A percentile compares a stretch with the other conserved stretches of the same genome.
These are phyloP conservation scores for Gynochthodes officinalis DNA, from an alignment of 257 asterid genomes.

Conservation along the genomic window DNA sequence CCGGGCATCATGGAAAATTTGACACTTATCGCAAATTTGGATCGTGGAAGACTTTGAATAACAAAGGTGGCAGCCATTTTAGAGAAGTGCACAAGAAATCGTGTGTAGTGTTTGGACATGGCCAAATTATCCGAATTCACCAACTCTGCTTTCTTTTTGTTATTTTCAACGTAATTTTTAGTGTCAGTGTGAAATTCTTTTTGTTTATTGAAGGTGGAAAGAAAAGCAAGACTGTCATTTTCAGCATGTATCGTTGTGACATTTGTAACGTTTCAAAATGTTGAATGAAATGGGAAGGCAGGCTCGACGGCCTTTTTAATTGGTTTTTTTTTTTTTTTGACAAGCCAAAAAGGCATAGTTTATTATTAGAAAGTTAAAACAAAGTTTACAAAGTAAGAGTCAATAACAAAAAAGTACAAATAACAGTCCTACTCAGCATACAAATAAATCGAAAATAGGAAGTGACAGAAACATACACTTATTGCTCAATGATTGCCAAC, in stretches of 20 bases:
- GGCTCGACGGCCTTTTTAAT: conserved; percentile 27
- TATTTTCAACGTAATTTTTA: neutral
- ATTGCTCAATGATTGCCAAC: too few species aligned
- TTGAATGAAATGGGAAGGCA: conserved; percentile 17
- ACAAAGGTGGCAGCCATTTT: conserved; percentile 29
- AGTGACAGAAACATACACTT: too few species aligned
- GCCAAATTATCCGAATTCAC: neutral
- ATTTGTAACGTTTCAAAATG: conserved; percentile 26
- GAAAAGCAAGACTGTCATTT: conserved; percentile 4
- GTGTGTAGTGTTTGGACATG: neutral
- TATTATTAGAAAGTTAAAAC: too few species aligned
- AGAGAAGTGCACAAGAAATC: conserved; percentile 19
- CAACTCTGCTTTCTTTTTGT: neutral
- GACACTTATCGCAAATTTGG: neutral
- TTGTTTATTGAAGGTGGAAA: neutral
- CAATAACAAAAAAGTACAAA: too few species aligned
- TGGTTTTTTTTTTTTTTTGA: too few species aligned
- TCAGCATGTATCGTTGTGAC: conserved; percentile 19
- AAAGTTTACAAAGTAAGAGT: too few species aligned
- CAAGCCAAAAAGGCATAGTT: too few species aligned
- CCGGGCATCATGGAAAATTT: conserved; percentile 5
- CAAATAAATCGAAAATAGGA: too few species aligned
- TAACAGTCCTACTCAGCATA: too few species aligned
- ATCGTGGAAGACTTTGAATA: conserved; percentile 29
- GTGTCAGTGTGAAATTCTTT: conserved; percentile 4